phyloP scores from a whole-genome alignment of 495 filamentous ascomycete genomes.

The Penicillium lagena region DNA sequence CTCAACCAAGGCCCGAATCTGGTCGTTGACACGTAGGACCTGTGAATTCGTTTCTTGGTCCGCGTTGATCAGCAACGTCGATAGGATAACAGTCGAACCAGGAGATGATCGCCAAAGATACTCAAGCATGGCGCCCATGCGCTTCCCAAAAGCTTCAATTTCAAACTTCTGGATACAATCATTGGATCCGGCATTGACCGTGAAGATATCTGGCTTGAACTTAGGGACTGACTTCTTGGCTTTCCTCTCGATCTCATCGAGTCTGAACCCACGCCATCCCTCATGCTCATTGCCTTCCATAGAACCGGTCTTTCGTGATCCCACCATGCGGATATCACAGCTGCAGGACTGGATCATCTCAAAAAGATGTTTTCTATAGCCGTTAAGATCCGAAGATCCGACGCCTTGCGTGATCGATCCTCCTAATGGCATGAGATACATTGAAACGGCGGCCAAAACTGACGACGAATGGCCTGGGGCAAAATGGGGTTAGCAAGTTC shows the following conservation, averaged over 20 bases:
- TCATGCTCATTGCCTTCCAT: slow-evolving; percentile 32
- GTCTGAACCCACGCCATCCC: slow-evolving; percentile 25
- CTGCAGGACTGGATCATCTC: slow-evolving; percentile 6
- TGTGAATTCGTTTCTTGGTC: slow-evolving; percentile 23
- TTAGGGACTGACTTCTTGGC: slow-evolving; percentile 18
- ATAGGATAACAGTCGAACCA: slow-evolving; percentile 23
- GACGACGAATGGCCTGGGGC: no score
- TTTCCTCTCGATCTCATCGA: slow-evolving; percentile 21
- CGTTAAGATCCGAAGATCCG: not conserved
- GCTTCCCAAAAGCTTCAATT: slow-evolving; percentile 23
- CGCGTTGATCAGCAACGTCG: slow-evolving; percentile 24
- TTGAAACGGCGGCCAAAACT: no score
- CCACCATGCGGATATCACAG: slow-evolving; percentile 25
- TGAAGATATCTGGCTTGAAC: slow-evolving; percentile 22
- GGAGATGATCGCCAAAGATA: slow-evolving; percentile 23
- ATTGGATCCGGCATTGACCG: slow-evolving; percentile 31
- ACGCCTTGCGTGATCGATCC: not conserved
- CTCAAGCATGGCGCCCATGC: slow-evolving; percentile 12
- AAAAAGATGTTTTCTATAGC: not conserved
- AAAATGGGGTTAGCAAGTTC: no score
- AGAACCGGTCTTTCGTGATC: slow-evolving; percentile 23
- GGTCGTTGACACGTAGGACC: slow-evolving; percentile 22
- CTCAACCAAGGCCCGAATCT: slow-evolving; percentile 21
- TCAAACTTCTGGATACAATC: slow-evolving; percentile 29
- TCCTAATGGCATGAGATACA: not conserved